Percentiles rank a stretch among this genome's conserved stretches.
These are phyloP conservation scores for Plasmodium inui DNA, from an alignment of 169 alveolate species.

Conservation along the genomic window DNA sequence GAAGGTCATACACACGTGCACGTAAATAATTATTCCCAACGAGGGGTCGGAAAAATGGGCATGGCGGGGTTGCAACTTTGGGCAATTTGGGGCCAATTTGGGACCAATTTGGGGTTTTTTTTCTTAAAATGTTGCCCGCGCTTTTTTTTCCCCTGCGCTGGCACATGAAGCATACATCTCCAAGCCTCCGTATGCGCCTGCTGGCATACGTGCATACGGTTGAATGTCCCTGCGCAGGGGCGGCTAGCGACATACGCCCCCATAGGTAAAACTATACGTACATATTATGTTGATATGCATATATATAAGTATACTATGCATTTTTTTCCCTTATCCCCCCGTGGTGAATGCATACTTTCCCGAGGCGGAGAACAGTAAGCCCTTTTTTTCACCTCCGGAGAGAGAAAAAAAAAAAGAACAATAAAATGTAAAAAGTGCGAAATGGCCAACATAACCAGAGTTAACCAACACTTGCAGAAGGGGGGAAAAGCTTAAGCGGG, in stretches of 20 bases:
- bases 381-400: not conserved
- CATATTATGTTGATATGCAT: not conserved
- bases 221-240: not conserved
- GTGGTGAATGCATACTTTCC: not conserved
- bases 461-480: not conserved
- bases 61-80: not conserved
- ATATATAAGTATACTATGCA: not conserved
- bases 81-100: not conserved
- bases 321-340: not conserved
- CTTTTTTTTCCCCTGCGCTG: not conserved
- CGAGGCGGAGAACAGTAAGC: not conserved
- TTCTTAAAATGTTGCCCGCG: not conserved
- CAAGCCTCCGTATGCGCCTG: not conserved
- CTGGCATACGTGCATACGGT: not conserved
- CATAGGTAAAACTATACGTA: not conserved
- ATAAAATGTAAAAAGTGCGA: not conserved
- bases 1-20: not conserved
- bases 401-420: too few species aligned
- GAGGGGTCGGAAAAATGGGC: not conserved
- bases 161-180: not conserved
- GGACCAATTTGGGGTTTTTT: not conserved
- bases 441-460: not conserved
- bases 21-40: not conserved
- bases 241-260: not conserved
- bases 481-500: not conserved